Evolutionary conservation across 805 yeast genomes (phyloP).

Genomic region (Saturnispora besseyi): DNA sequence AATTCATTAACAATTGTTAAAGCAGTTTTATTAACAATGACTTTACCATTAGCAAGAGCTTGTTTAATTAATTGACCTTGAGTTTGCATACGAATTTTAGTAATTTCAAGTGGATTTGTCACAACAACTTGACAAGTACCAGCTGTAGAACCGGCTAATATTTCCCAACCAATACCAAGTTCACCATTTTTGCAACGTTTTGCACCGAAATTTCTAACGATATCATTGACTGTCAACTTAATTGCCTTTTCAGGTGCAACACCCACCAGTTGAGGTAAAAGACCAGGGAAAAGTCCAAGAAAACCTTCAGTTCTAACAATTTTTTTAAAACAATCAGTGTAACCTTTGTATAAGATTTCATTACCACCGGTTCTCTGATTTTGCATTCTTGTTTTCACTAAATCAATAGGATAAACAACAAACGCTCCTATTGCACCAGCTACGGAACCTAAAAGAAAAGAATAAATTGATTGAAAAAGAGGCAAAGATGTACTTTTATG

Average conservation of each 20-base stretch:
- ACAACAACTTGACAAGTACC: conserved; percentile 95
- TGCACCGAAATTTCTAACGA: conserved; percentile 66
- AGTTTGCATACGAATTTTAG: conserved; percentile 88
- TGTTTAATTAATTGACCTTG: conserved; percentile 62
- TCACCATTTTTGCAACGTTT: conserved; percentile 39
- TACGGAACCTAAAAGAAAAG: conserved; percentile 81
- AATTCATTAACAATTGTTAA: conserved; percentile 64
- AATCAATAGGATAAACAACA: conserved; percentile 91
- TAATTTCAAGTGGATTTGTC: conserved; percentile 94
- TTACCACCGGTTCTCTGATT: conserved; percentile 65
- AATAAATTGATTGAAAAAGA: conserved; percentile 79
- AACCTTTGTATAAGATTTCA: conserved; percentile 54
- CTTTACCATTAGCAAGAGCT: conserved; percentile 23
- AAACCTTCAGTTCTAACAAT: conserved; percentile 72
- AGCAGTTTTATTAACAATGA: conserved; percentile 42
- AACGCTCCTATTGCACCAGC: conserved; percentile 99
- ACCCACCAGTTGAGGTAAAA: conserved; percentile 90
- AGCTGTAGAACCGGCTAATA: conserved; percentile 85
- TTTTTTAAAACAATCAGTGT: conserved; percentile 77
- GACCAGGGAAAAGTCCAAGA: conserved; percentile 82
- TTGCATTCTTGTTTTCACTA: conserved; percentile 95
- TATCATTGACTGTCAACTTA: conserved; percentile 87
- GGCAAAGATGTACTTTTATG: conserved; percentile 42
- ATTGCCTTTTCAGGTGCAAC: conserved; percentile 99
- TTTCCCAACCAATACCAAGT: conserved; percentile 52